Base-by-base conservation (phyloP, 805 yeast genomes). In the Middelhovenomyces tepae region DNA sequence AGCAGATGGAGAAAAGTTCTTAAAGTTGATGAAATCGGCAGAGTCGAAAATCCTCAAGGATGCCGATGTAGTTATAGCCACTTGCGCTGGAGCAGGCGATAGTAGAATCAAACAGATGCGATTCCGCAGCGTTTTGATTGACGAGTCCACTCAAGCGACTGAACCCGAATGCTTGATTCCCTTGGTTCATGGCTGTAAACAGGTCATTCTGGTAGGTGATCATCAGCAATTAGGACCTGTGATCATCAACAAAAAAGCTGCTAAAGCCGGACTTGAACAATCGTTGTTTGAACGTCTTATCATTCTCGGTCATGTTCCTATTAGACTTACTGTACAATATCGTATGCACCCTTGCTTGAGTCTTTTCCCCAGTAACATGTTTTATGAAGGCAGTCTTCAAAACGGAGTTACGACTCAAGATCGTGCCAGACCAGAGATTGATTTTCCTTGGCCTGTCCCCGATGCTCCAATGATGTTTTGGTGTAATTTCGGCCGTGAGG, bases 191-290 rank as follows among this genome's bases (percentile, higher is more conserved):
- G 95, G 95, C 16, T 86, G 93, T 28, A 80, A 79, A 51, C 95
- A 87, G 53, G 84, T 86, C 5, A 73, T 87, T 28, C 61, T 87
- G 21, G 95, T 86, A 23, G 97, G 97, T 50, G 97, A 87, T 56
- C 96, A 89, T 58, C 89, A 85, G 59, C 97, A 87, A 62, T 65
- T 87, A 44, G 95, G 96, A 1, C 96, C 97, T 0, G 93, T 86
- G 16, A 79, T 89, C 31, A 57, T 83, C 36, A 85, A 83, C 45
- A 72, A 74, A 47, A 69, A 71, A 45, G 95, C 94, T 2, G 85
- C 79, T 11, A 78, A 78, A 41, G 94, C 94, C 0, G 95, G 96
- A 16, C 67, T 89, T 36, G 71, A 71, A 39, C 94, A 83, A 52
- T 85, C 95, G 1, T 60, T 87, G 34, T 87, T 87, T 56, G 95